Percentiles rank a stretch among this genome's conserved stretches.
Evolutionary conservation across 176 grass and related monocot genomes (phyloP).

Genomic region (Guadua angustifolia): DNA sequence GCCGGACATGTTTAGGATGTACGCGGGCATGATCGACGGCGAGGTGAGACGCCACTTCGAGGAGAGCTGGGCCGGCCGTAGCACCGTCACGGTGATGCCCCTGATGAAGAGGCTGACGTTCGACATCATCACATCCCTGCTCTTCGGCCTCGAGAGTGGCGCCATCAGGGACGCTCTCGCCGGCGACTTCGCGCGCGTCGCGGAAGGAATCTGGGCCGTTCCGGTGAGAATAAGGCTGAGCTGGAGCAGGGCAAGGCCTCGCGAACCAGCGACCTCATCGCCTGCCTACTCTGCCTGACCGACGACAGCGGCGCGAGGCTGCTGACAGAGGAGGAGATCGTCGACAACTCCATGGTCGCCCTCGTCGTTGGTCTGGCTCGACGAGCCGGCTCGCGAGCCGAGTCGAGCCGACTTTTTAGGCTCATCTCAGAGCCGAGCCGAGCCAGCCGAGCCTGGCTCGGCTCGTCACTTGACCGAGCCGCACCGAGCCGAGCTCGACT

Average conservation of each 20-base stretch:
- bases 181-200: conserved; percentile 36
- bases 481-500: too few relatives aligned
- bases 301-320: not conserved
- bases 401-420: too few relatives aligned
- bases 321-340: conserved; percentile 59
- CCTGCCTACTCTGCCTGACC: conserved; percentile 37
- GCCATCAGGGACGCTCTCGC: conserved; percentile 18
- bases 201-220: conserved; percentile 55
- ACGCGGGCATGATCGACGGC: conserved; percentile 54
- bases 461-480: too few relatives aligned
- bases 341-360: conserved; percentile 51
- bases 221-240: conserved; percentile 46
- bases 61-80: conserved; percentile 34
- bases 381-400: too few relatives aligned
- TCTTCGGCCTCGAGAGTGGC: conserved; percentile 46
- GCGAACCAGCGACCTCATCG: conserved; percentile 43
- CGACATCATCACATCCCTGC: conserved; percentile 48
- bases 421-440: too few relatives aligned
- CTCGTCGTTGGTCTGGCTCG: too few relatives aligned
- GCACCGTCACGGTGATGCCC: conserved; percentile 38
- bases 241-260: conserved; percentile 30
- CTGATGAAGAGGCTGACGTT: conserved; percentile 59
- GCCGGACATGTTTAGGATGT: conserved; percentile 56
- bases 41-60: conserved; percentile 55
- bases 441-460: too few relatives aligned